Evolutionary conservation across 225 moss, liverwort and hornwort genomes (phyloP), one percentile per base, ranked within the genome.

Genomic region (Pseudoscleropodium purum): DNA sequence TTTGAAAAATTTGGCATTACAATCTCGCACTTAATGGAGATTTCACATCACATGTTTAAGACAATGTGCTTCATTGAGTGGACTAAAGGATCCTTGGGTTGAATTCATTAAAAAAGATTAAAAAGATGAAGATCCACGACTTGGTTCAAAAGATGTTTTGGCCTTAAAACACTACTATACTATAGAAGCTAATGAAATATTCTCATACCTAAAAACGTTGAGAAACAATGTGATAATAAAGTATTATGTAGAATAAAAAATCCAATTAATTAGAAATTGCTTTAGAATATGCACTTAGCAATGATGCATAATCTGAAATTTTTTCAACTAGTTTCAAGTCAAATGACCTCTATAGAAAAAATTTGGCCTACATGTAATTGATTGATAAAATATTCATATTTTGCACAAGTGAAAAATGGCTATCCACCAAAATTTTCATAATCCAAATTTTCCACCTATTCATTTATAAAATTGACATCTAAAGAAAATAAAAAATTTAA

Each of bases 1-100:
- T 33, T 33, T 49, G 19, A 75, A 49, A 1, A 29, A 15, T 19
- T 19, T 7, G 11, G 16, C 75, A 75, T 49, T 33, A 51, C 3
- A 1, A 12, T 75, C 18, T 49, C 20, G 19, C 4, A 12, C 0
- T 19, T 18, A 31, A 31, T 12, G 33, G 8, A 0, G 0, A 33
- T 19, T 33, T 51, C 8, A 20, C 2, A 20, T 21, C 13, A 7
- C 2, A 76, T 0, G 33, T 21, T 33, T 33, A 18, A 4, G 6
- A 18, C 7, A 31, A 49, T 31, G 11, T 18, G 12, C 2, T 75
- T 11, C 2, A 12, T 21, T 13, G 13, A 34, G 1, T 49, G 7
- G 13, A 12, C 5, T 20, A 33, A 33, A 33, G 7, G 3, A 19
- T 12, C 13, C 2, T 75, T 4, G 0, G 0, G 2, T 51, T 19